Evolutionary conservation across 108 stramenopile genomes (phyloP).

Genomic region (Aureococcus anophagefferens): DNA sequence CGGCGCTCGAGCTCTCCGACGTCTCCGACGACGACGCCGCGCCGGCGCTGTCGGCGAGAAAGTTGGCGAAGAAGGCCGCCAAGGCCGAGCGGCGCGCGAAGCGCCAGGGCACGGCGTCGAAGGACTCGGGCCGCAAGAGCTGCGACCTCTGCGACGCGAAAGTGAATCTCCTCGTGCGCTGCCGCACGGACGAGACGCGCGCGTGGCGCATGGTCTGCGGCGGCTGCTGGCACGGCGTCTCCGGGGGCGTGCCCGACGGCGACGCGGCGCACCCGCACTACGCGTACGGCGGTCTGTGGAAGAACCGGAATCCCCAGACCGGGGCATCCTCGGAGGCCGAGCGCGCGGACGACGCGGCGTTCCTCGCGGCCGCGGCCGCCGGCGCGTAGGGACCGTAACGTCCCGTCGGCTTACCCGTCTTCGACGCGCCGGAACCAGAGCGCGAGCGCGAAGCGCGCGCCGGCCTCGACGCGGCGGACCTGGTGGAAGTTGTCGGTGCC

Average conservation of each 20-base stretch:
- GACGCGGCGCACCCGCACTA: conserved; percentile 70
- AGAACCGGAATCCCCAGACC: conserved; percentile 38
- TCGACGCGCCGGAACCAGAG: no score
- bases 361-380: no score
- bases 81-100: conserved; percentile 58
- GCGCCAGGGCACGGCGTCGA: conserved; percentile 48
- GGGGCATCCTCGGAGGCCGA: no score
- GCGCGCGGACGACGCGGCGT: no score
- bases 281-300: conserved; percentile 73
- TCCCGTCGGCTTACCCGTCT: no score
- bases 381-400: no score
- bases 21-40: conserved; percentile 7
- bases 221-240: conserved; percentile 63
- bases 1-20: not conserved
- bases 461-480: no score
- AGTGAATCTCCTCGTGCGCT: conserved; percentile 57
- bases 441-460: no score
- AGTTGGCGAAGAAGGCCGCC: conserved; percentile 50
- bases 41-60: conserved; percentile 37
- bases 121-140: conserved; percentile 50
- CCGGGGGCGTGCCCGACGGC: conserved; percentile 73
- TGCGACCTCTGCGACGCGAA: conserved; percentile 52
- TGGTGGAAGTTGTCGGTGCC: no score
- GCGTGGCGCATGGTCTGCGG: conserved; percentile 73
- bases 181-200: conserved; percentile 39